Evolutionary conservation across 1,139 yeast species (phyloP).

Genomic region (Nakaseomyces uthaithaninus): DNA sequence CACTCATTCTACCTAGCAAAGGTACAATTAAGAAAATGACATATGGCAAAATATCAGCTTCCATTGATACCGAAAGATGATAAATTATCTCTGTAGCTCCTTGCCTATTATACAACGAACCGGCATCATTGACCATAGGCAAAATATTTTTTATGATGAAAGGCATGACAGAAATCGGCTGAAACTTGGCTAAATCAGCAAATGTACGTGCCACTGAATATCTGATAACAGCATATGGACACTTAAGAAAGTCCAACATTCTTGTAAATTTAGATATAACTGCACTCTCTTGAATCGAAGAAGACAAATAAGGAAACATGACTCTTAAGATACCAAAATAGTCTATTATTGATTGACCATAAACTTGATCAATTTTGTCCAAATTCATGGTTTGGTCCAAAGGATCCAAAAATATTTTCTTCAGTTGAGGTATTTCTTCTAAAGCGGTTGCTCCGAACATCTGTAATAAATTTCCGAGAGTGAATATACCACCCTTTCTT

Average conservation of each 20-base stretch:
- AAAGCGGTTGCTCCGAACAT: slow-evolving; percentile 51
- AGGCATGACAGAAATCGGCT: slow-evolving; percentile 69
- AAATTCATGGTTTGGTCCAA: slow-evolving; percentile 36
- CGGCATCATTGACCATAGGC: slow-evolving; percentile 76
- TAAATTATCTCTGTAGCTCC: slow-evolving; percentile 91
- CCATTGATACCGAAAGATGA: slow-evolving; percentile 81
- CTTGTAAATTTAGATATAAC: slow-evolving; percentile 42
- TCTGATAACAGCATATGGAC: slow-evolving; percentile 70
- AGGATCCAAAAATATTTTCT: slow-evolving; percentile 61
- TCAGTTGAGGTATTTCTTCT: slow-evolving; percentile 57
- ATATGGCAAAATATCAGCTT: slow-evolving; percentile 81
- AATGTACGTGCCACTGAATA: slow-evolving; percentile 88
- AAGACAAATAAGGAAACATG: slow-evolving; percentile 54
- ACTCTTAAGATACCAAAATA: slow-evolving; percentile 77
- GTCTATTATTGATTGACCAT: slow-evolving; percentile 81
- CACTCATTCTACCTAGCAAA: slow-evolving; percentile 96
- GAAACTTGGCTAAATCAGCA: slow-evolving; percentile 69
- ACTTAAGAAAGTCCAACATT: slow-evolving; percentile 56
- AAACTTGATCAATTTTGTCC: slow-evolving; percentile 37
- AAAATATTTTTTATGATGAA: slow-evolving; percentile 68
- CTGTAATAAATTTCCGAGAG: slow-evolving; percentile 50
- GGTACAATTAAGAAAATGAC: slow-evolving; percentile 95
- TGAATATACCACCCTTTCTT: slow-evolving; percentile 71
- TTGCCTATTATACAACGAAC: slow-evolving; percentile 70
- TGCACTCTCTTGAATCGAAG: slow-evolving; percentile 39